phyloP scores from a whole-genome alignment of 371 early-diverging fungal genomes.

The Umbelopsis sp. region DNA sequence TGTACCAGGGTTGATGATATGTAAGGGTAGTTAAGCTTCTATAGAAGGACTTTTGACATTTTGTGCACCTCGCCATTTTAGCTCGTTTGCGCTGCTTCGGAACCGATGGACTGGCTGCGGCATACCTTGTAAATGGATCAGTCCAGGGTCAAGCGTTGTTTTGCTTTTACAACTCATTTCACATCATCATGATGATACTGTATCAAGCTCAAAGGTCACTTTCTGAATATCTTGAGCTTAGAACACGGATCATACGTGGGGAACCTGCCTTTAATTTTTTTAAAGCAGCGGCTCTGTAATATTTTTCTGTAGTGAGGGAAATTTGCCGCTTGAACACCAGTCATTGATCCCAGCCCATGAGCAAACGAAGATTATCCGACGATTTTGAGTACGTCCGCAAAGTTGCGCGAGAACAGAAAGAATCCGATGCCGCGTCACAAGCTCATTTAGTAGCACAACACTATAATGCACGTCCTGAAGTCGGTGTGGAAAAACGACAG shows the following conservation, averaged over 20 bases:
- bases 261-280: neutral
- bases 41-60: too few species aligned
- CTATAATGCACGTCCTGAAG: conserved; percentile 90
- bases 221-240: too few species aligned
- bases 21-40: too few species aligned
- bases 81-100: too few species aligned
- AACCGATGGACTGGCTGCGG: too few species aligned
- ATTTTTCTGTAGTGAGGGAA: neutral
- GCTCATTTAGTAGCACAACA: conserved; percentile 79
- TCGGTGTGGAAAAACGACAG: conserved; percentile 73
- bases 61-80: too few species aligned
- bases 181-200: too few species aligned
- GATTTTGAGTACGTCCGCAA: conserved; percentile 20
- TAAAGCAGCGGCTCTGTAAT: neutral
- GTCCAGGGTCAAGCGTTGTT: too few species aligned
- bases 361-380: conserved; percentile 21
- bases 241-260: neutral
- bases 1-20: too few species aligned
- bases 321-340: neutral
- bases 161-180: too few species aligned
- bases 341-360: neutral
- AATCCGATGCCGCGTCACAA: conserved; percentile 19
- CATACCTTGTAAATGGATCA: too few species aligned
- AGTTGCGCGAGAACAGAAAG: conserved; percentile 6
- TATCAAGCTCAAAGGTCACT: too few species aligned